Conservation (phyloP, 805 yeast genomes). For the Lipomyces spencermartinsiae region DNA sequence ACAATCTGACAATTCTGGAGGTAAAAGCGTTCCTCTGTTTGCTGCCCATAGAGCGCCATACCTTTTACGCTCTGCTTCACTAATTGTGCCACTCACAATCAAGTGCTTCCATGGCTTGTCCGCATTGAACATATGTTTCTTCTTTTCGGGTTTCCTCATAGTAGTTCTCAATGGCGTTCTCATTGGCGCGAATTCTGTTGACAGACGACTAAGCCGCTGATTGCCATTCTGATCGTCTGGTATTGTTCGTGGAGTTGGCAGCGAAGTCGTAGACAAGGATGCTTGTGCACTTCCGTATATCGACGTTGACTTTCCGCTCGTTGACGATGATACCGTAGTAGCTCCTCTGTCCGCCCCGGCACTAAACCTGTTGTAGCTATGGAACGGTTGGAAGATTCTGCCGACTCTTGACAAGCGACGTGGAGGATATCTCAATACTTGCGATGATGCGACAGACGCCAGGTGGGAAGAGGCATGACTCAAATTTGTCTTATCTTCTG, state of each 20-base stretch:
- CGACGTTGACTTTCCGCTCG: not conserved
- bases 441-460: not conserved
- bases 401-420: not conserved
- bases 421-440: not conserved
- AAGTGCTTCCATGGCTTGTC: slow-evolving; percentile 41
- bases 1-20: slow-evolving; percentile 25
- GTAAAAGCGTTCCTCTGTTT: slow-evolving; percentile 62
- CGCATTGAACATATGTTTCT: slow-evolving; percentile 36
- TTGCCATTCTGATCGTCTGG: not conserved
- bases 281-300: not conserved
- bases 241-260: not conserved
- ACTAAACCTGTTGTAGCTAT: slow-evolving; percentile 1
- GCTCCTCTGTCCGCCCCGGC: not conserved
- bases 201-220: not conserved
- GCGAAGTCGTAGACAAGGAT: slow-evolving; percentile 12
- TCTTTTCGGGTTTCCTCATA: slow-evolving; percentile 39
- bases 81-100: slow-evolving; percentile 39
- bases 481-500: not conserved
- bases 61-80: slow-evolving; percentile 73
- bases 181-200: not conserved
- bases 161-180: slow-evolving; percentile 33
- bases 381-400: slow-evolving; percentile 7
- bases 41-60: slow-evolving; percentile 96
- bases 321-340: not conserved
- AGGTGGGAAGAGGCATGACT: not conserved